These are phyloP conservation scores for Lyophyllum shimeji DNA, from an alignment of 768 basidiomycete genomes.

Conservation along the genomic window DNA sequence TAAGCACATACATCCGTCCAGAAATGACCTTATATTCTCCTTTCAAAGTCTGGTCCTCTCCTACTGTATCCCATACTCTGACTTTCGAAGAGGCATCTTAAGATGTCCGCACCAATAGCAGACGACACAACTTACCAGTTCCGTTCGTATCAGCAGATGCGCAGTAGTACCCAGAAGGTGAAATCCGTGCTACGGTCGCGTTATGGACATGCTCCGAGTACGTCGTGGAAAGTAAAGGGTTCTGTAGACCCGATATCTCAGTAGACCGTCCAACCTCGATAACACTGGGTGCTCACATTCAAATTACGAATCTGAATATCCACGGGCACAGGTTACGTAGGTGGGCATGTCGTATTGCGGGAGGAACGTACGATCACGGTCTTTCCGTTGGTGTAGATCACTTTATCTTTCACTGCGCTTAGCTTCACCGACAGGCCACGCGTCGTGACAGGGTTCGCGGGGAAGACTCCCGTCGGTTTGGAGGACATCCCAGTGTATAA, in stretches of 20 bases:
- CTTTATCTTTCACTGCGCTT: slow-evolving; percentile 70
- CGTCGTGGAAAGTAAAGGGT: slow-evolving; percentile 57
- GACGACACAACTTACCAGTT: slow-evolving; percentile 54
- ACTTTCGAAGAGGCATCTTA: slow-evolving; percentile 40
- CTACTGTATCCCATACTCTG: slow-evolving; percentile 90
- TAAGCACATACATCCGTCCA: slow-evolving; percentile 62
- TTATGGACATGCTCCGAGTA: slow-evolving; percentile 84
- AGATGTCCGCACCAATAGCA: neutral
- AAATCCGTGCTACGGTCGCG: slow-evolving; percentile 86
- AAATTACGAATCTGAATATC: slow-evolving; percentile 73
- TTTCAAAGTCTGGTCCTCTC: slow-evolving; percentile 81
- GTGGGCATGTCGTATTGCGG: neutral
- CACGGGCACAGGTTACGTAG: neutral
- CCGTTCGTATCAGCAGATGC: slow-evolving; percentile 87
- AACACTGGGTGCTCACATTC: slow-evolving; percentile 47
- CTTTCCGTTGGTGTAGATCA: slow-evolving; percentile 84
- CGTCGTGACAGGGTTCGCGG: slow-evolving; percentile 68
- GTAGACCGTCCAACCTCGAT: neutral
- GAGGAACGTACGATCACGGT: slow-evolving; percentile 71
- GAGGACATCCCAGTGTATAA: slow-evolving; percentile 44
- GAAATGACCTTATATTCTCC: slow-evolving; percentile 76
- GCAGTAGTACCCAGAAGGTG: slow-evolving; percentile 93
- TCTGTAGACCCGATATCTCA: slow-evolving; percentile 39
- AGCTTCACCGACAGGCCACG: slow-evolving; percentile 75
- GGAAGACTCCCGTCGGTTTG: slow-evolving; percentile 48